These are phyloP conservation scores for Epichloe sp. DNA, from an alignment of 2,329 filamentous ascomycete genomes.

Conservation along the genomic window DNA sequence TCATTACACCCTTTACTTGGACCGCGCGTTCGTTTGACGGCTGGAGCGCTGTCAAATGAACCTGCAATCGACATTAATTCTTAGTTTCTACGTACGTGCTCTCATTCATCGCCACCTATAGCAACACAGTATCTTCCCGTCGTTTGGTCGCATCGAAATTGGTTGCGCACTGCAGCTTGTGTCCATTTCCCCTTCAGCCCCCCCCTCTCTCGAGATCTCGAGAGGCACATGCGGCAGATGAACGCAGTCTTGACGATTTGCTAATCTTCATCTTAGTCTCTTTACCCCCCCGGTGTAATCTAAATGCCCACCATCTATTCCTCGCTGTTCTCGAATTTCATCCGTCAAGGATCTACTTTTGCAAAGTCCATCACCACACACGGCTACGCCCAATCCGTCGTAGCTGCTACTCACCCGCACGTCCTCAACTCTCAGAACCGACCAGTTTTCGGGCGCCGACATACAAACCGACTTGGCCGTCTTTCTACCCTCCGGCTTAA, in stretches of 20 bases:
- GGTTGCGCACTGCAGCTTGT: not conserved
- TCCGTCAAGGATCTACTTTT: conserved; percentile 77
- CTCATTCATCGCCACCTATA: not conserved
- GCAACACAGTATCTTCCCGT: not conserved
- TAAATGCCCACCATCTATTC: conserved; percentile 81
- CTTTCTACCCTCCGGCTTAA: conserved; percentile 50
- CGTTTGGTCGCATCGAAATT: not conserved
- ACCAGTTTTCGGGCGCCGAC: conserved; percentile 47
- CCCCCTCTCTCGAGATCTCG: not conserved
- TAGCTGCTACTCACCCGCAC: conserved; percentile 77
- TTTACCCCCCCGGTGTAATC: conserved; percentile 52
- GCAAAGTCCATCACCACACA: conserved; percentile 93
- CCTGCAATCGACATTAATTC: conserved; percentile 61
- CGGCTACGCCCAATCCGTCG: conserved; percentile 95
- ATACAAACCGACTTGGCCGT: conserved; percentile 39
- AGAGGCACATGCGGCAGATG: not conserved
- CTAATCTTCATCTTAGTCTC: conserved; percentile 24
- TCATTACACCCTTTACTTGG: conserved; percentile 14
- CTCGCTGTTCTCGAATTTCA: conserved; percentile 63
- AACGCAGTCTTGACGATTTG: not conserved
- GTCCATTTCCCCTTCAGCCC: not conserved
- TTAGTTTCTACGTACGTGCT: conserved; percentile 50
- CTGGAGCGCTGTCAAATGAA: conserved; percentile 88
- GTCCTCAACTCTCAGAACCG: conserved; percentile 62
- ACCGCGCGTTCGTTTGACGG: conserved; percentile 88